phyloP scores from a whole-genome alignment of 2,329 filamentous ascomycete species.

The Acephala macrosclerotiorum region DNA sequence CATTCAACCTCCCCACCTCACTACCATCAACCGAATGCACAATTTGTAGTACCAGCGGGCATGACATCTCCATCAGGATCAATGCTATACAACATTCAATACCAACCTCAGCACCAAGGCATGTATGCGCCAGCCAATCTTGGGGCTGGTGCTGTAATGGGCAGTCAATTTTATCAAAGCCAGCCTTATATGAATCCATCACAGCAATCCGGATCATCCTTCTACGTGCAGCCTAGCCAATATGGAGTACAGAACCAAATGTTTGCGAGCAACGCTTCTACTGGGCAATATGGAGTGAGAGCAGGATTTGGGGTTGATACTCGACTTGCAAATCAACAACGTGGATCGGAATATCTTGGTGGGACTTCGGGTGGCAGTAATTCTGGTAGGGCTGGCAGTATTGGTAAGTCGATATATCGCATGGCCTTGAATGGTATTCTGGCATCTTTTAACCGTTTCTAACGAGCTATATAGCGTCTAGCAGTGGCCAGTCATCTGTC shows the following conservation, averaged over 20 bases:
- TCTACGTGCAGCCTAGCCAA: conserved; percentile 36
- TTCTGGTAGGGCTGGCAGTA: conserved; percentile 31
- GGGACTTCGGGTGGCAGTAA: conserved; percentile 14
- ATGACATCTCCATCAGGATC: conserved; percentile 29
- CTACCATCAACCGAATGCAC: conserved; percentile 37
- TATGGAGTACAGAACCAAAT: conserved; percentile 36
- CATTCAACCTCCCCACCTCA: conserved; percentile 29
- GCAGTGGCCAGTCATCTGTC: conserved; percentile 48
- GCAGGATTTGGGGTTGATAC: conserved; percentile 32
- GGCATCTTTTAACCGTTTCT: neutral
- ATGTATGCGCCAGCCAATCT: conserved; percentile 35
- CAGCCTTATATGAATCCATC: conserved; percentile 37
- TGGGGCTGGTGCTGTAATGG: conserved; percentile 17
- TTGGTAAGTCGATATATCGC: conserved; percentile 39
- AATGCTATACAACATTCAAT: conserved; percentile 38
- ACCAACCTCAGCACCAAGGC: conserved; percentile 38
- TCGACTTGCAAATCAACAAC: conserved; percentile 28
- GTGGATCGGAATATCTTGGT: conserved; percentile 26
- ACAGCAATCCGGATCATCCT: conserved; percentile 35
- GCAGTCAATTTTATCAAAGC: conserved; percentile 38
- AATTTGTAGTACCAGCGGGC: conserved; percentile 29
- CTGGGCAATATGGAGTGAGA: conserved; percentile 32
- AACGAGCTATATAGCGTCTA: conserved; percentile 38
- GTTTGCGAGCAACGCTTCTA: conserved; percentile 28
- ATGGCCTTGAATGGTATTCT: neutral